Conservation (phyloP, 805 yeast species). For the Candida namnaoensis region DNA sequence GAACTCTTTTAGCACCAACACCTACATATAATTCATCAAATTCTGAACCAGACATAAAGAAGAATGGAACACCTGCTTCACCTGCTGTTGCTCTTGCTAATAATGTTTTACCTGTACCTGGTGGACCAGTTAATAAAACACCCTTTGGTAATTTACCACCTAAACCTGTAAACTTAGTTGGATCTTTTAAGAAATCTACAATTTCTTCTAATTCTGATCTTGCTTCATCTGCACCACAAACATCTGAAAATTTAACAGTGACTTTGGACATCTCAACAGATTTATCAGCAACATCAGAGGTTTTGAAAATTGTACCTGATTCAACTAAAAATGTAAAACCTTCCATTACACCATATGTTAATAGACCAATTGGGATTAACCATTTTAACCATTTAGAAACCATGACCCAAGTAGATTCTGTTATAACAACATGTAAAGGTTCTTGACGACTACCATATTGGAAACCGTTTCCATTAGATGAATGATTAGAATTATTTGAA, state of each 20-base stretch:
- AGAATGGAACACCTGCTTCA: slow-evolving; percentile 97
- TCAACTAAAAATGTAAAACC: slow-evolving; percentile 77
- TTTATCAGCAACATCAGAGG: slow-evolving; percentile 64
- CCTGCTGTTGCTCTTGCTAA: slow-evolving; percentile 98
- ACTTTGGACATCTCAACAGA: slow-evolving; percentile 79
- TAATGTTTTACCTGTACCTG: slow-evolving; percentile 97
- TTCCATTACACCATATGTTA: slow-evolving; percentile 74
- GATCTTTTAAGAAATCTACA: slow-evolving; percentile 95
- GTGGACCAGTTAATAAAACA: slow-evolving; percentile 94
- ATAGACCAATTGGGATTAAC: slow-evolving; percentile 71
- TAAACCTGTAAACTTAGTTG: slow-evolving; percentile 88
- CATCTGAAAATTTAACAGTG: slow-evolving; percentile 85
- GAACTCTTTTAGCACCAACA: slow-evolving; percentile 96
- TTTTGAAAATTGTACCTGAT: slow-evolving; percentile 71
- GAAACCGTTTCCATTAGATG: slow-evolving; percentile 16
- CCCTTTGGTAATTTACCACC: slow-evolving; percentile 99
- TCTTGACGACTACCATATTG: slow-evolving; percentile 57
- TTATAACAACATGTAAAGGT: slow-evolving; percentile 90
- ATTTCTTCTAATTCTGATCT: slow-evolving; percentile 95
- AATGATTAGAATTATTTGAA: slow-evolving; percentile 4
- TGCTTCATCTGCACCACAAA: slow-evolving; percentile 97
- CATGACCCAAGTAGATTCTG: slow-evolving; percentile 74
- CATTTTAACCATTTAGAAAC: slow-evolving; percentile 84
- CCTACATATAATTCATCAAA: slow-evolving; percentile 98
- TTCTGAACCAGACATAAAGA: slow-evolving; percentile 97